Percentiles rank a stretch among this genome's conserved stretches.
phyloP scores from a whole-genome alignment of 331 rosid genomes.

The Prunus yedoensis region DNA sequence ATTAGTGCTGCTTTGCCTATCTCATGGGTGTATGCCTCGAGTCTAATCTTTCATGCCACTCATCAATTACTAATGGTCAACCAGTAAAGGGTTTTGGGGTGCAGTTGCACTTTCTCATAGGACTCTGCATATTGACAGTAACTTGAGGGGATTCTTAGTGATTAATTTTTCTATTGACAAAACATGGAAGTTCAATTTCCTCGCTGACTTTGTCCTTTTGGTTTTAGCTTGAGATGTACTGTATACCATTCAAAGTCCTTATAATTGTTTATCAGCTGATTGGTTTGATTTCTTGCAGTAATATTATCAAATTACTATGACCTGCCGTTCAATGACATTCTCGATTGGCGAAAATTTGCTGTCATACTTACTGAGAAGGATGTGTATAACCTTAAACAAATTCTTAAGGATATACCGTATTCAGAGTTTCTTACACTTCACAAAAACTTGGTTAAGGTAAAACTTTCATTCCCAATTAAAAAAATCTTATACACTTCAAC shows the following conservation, averaged over 20 bases:
- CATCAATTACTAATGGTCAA: not conserved
- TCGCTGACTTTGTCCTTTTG: conserved; percentile 17
- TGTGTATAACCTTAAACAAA: conserved; percentile 84
- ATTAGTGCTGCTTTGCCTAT: not conserved
- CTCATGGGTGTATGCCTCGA: not conserved
- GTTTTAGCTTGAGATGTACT: conserved; percentile 16
- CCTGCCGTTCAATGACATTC: conserved; percentile 93
- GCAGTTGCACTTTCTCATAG: not conserved
- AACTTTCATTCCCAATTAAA: conserved; percentile 10
- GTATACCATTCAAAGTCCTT: not conserved
- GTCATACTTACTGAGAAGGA: conserved; percentile 78
- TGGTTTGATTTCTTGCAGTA: conserved; percentile 56
- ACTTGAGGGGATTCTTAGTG: conserved; percentile 5
- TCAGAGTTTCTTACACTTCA: conserved; percentile 67
- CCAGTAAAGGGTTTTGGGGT: not conserved
- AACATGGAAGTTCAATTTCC: not conserved
- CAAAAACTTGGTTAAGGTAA: conserved; percentile 72
- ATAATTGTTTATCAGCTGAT: conserved; percentile 19
- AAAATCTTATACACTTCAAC: not conserved
- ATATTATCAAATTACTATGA: conserved; percentile 92
- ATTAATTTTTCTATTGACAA: not conserved
- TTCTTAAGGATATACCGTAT: conserved; percentile 69
- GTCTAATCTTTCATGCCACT: not conserved
- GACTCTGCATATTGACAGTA: not conserved
- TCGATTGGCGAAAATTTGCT: conserved; percentile 83